Evolutionary conservation across 2,329 filamentous ascomycete species (phyloP), one percentile per base, ranked within the genome.

Genomic region (Nemania abortiva): DNA sequence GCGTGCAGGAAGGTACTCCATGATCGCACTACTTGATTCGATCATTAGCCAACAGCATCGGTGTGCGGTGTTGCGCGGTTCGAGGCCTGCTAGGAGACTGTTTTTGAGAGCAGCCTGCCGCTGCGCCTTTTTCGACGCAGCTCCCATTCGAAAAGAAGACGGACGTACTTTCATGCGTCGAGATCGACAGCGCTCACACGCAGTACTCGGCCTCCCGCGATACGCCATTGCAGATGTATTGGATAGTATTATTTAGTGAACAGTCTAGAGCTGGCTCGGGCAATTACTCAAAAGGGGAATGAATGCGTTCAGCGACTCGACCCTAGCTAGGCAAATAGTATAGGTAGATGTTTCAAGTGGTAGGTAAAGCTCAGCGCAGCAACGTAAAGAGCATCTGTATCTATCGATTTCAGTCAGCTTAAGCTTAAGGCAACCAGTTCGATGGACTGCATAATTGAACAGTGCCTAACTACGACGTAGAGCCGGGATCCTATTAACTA

Each of bases 101-200:
- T 24, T 24, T 3, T 49, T 22, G 47, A 22, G 47, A 10, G n/a
- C n/a, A 22, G n/a, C 20, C n/a, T 49, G 47, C 20, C 13, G 47
- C 9, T n/a, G n/a, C n/a, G 34, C 37, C 34, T 29, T 57, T 45
- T 29, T 7, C 31, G n/a, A 24, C 37, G 37, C 20, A 6, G 34
- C 22, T 57, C 54, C n/a, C 54, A n/a, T 42, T 27, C 13, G 34
- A 45, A n/a, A 45, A n/a, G 20, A 39, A 45, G 54, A 47, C 45
- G 20, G 39, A 56, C 54, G 10, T 57, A 57, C 54, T 27, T 57
- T 57, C 54, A 57, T 45, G 20, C 54, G 54, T 57, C 54, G 54
- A 57, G 37, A 57, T 45, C 54, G 54, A 45, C 54, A 57, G 54
- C 54, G 54, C 37, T 57, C 54, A 45, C 54, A 57, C 18, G 54